Conservation (phyloP, 2,329 filamentous ascomycete genomes). For the Pseudogymnoascus sp. region DNA sequence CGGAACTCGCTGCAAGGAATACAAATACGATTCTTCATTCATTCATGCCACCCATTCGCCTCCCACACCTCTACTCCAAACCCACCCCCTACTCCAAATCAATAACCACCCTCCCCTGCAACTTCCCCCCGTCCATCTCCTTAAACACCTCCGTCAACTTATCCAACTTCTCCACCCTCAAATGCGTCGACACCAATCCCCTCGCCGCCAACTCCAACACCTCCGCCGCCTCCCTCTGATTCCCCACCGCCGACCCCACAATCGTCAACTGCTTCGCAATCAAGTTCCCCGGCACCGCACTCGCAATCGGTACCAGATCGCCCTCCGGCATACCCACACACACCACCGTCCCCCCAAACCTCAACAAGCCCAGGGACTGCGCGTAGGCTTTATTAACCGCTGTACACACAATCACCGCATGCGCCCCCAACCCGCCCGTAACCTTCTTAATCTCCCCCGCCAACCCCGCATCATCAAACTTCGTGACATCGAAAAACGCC, state of each 20-base stretch:
- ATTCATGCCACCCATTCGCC: background rate
- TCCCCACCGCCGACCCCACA: slow-evolving; percentile 42
- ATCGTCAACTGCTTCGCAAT: slow-evolving; percentile 37
- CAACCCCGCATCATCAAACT: slow-evolving; percentile 38
- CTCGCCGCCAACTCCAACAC: slow-evolving; percentile 38
- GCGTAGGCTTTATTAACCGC: slow-evolving; percentile 41
- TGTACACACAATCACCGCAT: slow-evolving; percentile 51
- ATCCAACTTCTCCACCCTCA: slow-evolving; percentile 38
- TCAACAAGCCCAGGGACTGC: slow-evolving; percentile 38
- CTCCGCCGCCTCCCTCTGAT: slow-evolving; percentile 40
- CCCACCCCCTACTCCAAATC: slow-evolving; percentile 20
- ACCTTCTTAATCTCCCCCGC: slow-evolving; percentile 42
- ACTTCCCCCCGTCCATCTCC: background rate
- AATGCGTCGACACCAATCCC: slow-evolving; percentile 37
- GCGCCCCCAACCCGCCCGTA: slow-evolving; percentile 46
- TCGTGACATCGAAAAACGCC: slow-evolving; percentile 54
- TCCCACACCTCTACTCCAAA: background rate
- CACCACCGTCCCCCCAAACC: slow-evolving; percentile 41
- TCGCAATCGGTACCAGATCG: slow-evolving; percentile 33
- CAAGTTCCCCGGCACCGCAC: slow-evolving; percentile 34
- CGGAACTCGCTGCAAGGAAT: background rate
- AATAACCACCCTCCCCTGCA: slow-evolving; percentile 33
- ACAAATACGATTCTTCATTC: background rate
- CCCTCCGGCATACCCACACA: slow-evolving; percentile 43
- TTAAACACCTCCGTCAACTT: slow-evolving; percentile 35